These are phyloP conservation scores for Trichocomaceae sp. DNA, from an alignment of 2,329 filamentous ascomycete species.

Conservation along the genomic window DNA sequence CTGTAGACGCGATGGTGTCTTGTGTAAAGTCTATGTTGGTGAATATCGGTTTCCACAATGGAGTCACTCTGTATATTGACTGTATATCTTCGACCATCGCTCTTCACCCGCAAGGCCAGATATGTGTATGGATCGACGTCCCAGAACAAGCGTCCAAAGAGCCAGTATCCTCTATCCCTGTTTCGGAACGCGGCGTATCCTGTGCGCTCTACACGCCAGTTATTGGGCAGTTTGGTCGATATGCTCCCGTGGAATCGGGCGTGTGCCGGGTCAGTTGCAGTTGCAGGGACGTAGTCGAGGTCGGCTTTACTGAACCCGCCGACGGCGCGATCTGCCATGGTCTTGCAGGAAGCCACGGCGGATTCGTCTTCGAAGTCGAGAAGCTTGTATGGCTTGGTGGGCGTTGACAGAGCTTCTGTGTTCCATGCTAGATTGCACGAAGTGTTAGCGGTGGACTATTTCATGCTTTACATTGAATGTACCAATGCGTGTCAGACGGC, in stretches of 20 bases:
- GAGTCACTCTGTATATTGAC: constrained; percentile 94
- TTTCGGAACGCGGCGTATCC: constrained; percentile 92
- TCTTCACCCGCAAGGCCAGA: constrained; percentile 80
- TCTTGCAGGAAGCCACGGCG: constrained; percentile 47
- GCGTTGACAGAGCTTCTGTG: constrained; percentile 31
- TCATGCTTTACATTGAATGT: constrained; percentile 18
- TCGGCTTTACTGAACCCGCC: constrained; percentile 74
- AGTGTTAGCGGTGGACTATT: not conserved
- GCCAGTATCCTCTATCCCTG: constrained; percentile 62
- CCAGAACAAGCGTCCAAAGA: constrained; percentile 84
- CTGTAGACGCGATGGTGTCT: constrained; percentile 32
- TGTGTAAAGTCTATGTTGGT: constrained; percentile 77
- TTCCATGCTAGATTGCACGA: constrained; percentile 31
- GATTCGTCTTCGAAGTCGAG: constrained; percentile 37
- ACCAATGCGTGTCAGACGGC: constrained; percentile 51
- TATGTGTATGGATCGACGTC: constrained; percentile 85
- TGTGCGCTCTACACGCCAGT: constrained; percentile 44
- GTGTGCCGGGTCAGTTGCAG: constrained; percentile 51
- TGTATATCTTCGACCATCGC: constrained; percentile 85
- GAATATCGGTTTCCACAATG: constrained; percentile 87
- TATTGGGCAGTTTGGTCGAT: constrained; percentile 71
- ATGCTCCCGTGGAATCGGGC: constrained; percentile 81
- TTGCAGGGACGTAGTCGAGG: constrained; percentile 58
- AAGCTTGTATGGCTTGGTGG: constrained; percentile 34
- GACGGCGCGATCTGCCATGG: constrained; percentile 80